Percentiles rank a stretch among this genome's conserved stretches.
These are phyloP conservation scores for Boechera divaricarpa DNA, from an alignment of 345 rosid species.

Conservation along the genomic window DNA sequence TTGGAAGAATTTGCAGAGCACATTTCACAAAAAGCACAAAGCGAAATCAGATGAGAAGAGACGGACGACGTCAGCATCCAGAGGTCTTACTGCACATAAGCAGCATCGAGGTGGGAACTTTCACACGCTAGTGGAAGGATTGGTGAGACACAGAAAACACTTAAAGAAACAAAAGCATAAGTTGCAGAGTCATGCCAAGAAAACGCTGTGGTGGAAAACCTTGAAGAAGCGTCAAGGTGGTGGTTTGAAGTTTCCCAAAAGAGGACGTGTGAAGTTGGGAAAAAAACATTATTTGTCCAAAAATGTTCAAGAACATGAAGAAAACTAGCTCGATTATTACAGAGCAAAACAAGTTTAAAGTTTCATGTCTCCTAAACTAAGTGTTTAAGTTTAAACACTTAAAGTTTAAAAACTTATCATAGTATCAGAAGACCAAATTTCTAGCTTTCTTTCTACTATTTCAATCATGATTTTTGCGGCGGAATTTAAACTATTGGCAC, in stretches of 20 bases:
- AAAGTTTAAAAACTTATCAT: background rate
- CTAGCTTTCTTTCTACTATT: background rate
- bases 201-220: conserved; percentile 53
- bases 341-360: conserved; percentile 9
- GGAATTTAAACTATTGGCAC: too few relatives aligned
- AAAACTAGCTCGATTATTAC: conserved; percentile 15
- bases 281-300: conserved; percentile 9
- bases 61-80: conserved; percentile 36
- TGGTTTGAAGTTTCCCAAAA: conserved; percentile 49
- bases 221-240: conserved; percentile 47
- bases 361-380: background rate
- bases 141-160: conserved; percentile 52
- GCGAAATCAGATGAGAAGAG: conserved; percentile 30
- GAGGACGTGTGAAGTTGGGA: conserved; percentile 49
- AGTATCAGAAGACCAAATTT: background rate
- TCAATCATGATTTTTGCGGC: too few relatives aligned
- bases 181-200: conserved; percentile 24
- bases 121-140: conserved; percentile 55
- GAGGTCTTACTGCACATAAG: conserved; percentile 36
- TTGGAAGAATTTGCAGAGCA: conserved; percentile 52
- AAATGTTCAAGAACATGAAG: conserved; percentile 22
- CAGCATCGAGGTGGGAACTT: conserved; percentile 51
- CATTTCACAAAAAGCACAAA: conserved; percentile 40
- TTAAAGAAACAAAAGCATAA: conserved; percentile 51
- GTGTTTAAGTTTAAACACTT: too few relatives aligned